phyloP scores from a whole-genome alignment of 352 stramenopile species.

The Globisporangium heterothallicum region DNA sequence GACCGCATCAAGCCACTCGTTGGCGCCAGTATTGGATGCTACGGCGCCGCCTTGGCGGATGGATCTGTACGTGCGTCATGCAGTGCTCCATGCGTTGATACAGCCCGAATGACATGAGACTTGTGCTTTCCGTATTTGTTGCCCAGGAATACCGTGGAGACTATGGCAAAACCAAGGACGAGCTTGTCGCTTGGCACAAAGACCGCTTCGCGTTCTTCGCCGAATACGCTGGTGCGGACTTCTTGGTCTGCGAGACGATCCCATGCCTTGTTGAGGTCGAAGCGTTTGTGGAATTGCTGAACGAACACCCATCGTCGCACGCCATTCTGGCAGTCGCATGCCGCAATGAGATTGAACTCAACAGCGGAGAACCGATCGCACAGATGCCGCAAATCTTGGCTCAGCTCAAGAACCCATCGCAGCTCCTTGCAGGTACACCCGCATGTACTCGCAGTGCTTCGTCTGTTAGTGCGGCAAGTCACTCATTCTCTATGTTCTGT shows the following conservation, averaged over 20 bases:
- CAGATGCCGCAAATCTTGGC: slow-evolving; percentile 35
- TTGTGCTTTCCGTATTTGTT: not conserved
- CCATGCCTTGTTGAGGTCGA: slow-evolving; percentile 78
- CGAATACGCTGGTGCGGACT: slow-evolving; percentile 43
- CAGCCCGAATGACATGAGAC: not conserved
- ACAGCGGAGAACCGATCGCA: slow-evolving; percentile 56
- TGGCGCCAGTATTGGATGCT: slow-evolving; percentile 82
- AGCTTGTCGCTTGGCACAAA: slow-evolving; percentile 73
- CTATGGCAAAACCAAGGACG: slow-evolving; percentile 60
- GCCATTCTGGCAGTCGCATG: slow-evolving; percentile 67
- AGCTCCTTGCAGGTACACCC: slow-evolving; percentile 45
- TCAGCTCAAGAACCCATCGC: slow-evolving; percentile 41
- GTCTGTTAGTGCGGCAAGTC: not conserved
- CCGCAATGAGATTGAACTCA: slow-evolving; percentile 52
- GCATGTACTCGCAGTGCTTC: too few species aligned
- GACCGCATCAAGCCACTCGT: slow-evolving; percentile 62
- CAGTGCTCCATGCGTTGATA: too few species aligned
- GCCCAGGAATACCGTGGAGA: slow-evolving; percentile 82
- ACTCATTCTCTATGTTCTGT: not conserved
- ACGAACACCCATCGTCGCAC: slow-evolving; percentile 47
- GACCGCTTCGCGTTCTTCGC: slow-evolving; percentile 70
- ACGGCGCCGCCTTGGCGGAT: slow-evolving; percentile 75
- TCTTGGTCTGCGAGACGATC: slow-evolving; percentile 84
- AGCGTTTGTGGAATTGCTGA: slow-evolving; percentile 70
- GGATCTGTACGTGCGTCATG: slow-evolving; percentile 50